A percentile compares a stretch with the other conserved stretches of the same genome.
Conservation (phyloP, 73 alveolate species). For the Paramecium primaurelia region DNA sequence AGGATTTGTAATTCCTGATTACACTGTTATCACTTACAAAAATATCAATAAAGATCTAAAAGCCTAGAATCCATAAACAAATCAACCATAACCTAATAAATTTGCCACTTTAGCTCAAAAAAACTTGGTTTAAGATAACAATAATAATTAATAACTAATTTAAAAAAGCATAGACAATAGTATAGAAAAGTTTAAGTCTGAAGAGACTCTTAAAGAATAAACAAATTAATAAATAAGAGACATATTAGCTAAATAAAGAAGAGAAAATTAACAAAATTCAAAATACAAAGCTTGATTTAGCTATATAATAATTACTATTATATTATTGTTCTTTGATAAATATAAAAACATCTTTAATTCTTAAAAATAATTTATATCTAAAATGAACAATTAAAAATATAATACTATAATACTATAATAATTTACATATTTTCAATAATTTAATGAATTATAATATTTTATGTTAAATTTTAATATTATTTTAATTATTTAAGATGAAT, state of each 20-base stretch:
- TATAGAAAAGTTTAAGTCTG: not conserved
- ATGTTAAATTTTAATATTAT: not conserved
- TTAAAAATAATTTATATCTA: too few species aligned
- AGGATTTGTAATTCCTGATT: not conserved
- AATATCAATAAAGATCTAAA: not conserved
- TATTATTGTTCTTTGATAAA: too few species aligned
- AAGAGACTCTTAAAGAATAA: not conserved
- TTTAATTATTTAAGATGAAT: not conserved
- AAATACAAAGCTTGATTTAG: not conserved
- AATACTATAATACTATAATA: too few species aligned
- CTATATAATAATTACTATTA: not conserved
- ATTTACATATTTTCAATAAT: too few species aligned
- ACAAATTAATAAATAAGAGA: not conserved
- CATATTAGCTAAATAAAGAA: not conserved
- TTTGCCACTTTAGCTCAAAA: not conserved
- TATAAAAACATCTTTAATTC: too few species aligned
- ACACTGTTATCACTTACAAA: constrained; percentile 23
- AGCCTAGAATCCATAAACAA: not conserved
- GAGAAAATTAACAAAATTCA: not conserved
- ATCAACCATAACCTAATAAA: not conserved
- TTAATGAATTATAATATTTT: not conserved
- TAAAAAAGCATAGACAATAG: not conserved
- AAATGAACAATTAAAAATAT: too few species aligned
- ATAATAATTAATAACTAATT: not conserved
- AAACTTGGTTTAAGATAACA: not conserved